Evolutionary conservation across 179 eudicot genomes (phyloP).

Genomic region (Sideroxylon spinosum): DNA sequence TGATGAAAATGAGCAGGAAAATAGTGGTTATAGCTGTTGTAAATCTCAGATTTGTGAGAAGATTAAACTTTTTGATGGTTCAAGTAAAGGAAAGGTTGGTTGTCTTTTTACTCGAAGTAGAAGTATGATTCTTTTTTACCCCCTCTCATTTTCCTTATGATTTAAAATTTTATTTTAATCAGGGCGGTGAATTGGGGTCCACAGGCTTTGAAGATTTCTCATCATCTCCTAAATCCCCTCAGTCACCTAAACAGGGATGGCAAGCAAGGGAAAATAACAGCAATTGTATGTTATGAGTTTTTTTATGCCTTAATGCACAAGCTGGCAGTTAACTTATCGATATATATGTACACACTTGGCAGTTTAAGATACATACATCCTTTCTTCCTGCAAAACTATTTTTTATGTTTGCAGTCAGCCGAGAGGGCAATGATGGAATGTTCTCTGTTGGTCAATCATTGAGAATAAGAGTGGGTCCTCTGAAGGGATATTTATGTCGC

Average conservation of each 20-base stretch:
- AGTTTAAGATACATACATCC: conserved; percentile 4
- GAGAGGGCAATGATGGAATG: conserved; percentile 52
- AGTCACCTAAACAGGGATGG: conserved; percentile 58
- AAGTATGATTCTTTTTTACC: neutral
- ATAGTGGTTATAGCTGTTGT: conserved; percentile 66
- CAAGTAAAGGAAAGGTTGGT: conserved; percentile 60
- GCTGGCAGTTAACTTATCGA: no score
- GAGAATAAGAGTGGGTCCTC: conserved; percentile 88
- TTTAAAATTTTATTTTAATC: neutral
- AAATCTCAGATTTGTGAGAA: conserved; percentile 71
- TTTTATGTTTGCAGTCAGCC: conserved; percentile 34
- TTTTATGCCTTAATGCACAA: neutral
- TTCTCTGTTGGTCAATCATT: conserved; percentile 84
- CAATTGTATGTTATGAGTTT: conserved; percentile 45
- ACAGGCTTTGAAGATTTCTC: conserved; percentile 57
- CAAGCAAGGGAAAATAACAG: conserved; percentile 48
- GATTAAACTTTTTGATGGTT: conserved; percentile 43
- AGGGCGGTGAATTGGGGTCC: conserved; percentile 58
- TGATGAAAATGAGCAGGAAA: conserved; percentile 71
- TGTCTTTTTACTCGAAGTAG: neutral
- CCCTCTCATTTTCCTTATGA: neutral
- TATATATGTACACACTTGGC: neutral
- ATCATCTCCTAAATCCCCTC: conserved; percentile 83
- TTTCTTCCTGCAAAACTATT: conserved; percentile 12
- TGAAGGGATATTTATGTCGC: conserved; percentile 91